Evolutionary conservation across 176 grass and related monocot genomes (phyloP).

Genomic region (Oryza meridionalis): DNA sequence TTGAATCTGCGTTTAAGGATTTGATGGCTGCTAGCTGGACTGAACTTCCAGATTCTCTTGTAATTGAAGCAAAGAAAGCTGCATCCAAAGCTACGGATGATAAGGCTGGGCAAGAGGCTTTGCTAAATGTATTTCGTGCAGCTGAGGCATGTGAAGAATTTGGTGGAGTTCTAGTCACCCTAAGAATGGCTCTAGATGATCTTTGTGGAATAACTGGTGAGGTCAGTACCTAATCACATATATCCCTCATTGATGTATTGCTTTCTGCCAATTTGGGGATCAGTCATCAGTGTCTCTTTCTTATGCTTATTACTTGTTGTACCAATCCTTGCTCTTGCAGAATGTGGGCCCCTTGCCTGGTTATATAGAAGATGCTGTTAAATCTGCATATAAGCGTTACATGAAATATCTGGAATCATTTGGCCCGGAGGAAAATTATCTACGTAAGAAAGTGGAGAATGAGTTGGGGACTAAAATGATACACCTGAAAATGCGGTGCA

Average conservation of each 20-base stretch:
- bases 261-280: not conserved
- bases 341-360: conserved; percentile 78
- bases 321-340: conserved; percentile 51
- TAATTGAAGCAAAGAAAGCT: conserved; percentile 71
- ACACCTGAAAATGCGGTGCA: conserved; percentile 98
- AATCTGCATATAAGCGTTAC: conserved; percentile 78
- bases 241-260: conserved; percentile 25
- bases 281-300: not conserved
- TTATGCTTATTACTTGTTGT: conserved; percentile 24
- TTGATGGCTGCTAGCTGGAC: conserved; percentile 87
- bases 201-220: conserved; percentile 76
- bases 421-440: conserved; percentile 67
- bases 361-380: conserved; percentile 89
- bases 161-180: conserved; percentile 65
- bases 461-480: conserved; percentile 98
- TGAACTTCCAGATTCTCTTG: conserved; percentile 73
- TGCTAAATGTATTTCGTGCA: conserved; percentile 74
- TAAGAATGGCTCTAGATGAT: conserved; percentile 97
- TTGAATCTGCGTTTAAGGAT: conserved; percentile 86
- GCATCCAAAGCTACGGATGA: conserved; percentile 75
- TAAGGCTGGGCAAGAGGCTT: conserved; percentile 62
- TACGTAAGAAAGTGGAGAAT: conserved; percentile 89
- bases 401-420: conserved; percentile 86
- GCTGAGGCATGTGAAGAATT: conserved; percentile 92
- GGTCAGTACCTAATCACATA: conserved; percentile 50